A percentile compares a stretch with the other conserved stretches of the same genome.
Conservation (phyloP, 306 rosid species). For the Benincasa hispida region DNA sequence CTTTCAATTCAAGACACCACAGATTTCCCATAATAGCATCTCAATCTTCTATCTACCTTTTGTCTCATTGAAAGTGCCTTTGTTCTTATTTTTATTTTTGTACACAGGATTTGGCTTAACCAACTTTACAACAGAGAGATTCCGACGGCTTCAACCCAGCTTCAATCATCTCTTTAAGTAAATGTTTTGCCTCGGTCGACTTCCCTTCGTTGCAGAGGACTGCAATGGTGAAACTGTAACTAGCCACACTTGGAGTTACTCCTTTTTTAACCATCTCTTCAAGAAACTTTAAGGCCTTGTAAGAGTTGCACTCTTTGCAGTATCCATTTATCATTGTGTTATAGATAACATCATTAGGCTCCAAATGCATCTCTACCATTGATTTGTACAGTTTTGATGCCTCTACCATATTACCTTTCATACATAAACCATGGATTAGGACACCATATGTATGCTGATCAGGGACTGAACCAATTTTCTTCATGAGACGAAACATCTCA, state of each 20-base stretch:
- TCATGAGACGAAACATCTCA: conserved; percentile 43
- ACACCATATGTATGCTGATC: conserved; percentile 53
- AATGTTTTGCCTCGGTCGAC: conserved; percentile 44
- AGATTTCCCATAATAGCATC: not conserved
- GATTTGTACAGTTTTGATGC: conserved; percentile 43
- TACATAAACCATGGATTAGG: conserved; percentile 56
- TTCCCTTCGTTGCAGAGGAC: conserved; percentile 52
- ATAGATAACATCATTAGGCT: conserved; percentile 55
- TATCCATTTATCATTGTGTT: conserved; percentile 59
- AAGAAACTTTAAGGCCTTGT: conserved; percentile 56
- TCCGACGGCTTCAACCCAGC: not conserved
- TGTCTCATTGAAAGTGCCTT: not conserved
- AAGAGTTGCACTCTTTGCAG: conserved; percentile 65
- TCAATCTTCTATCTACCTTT: not conserved
- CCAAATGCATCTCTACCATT: conserved; percentile 31
- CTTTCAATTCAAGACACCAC: not conserved
- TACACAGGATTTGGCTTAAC: not conserved
- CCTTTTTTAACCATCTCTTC: conserved; percentile 51
- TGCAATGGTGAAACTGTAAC: conserved; percentile 41
- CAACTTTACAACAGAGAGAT: not conserved
- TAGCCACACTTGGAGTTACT: conserved; percentile 52
- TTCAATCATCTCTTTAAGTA: conserved; percentile 32
- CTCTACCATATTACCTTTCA: conserved; percentile 50
- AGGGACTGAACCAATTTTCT: conserved; percentile 47
- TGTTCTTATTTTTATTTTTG: not conserved